These are phyloP conservation scores for Suhomyces xylopsoci DNA, from an alignment of 805 yeast genomes.

Conservation along the genomic window DNA sequence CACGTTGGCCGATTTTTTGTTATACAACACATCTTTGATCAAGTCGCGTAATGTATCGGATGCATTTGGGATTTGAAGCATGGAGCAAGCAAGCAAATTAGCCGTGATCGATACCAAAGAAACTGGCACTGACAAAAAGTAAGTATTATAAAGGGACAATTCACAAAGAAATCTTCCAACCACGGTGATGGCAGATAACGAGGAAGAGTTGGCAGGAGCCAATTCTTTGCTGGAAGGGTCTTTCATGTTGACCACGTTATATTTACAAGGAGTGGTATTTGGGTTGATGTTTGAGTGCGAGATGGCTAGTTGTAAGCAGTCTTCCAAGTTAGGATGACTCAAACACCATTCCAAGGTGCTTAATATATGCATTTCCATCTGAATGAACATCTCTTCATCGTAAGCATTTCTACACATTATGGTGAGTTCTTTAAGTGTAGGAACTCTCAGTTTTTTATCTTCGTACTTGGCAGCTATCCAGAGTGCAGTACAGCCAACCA, in stretches of 20 bases:
- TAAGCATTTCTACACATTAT: constrained; percentile 58
- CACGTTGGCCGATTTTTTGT: not conserved
- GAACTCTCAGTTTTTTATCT: constrained; percentile 57
- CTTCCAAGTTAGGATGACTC: constrained; percentile 51
- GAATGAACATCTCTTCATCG: constrained; percentile 51
- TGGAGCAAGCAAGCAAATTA: constrained; percentile 51
- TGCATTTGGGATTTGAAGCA: constrained; percentile 48
- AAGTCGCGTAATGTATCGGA: constrained; percentile 29
- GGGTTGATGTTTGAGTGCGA: constrained; percentile 22
- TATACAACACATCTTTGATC: constrained; percentile 9
- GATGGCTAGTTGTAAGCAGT: constrained; percentile 45
- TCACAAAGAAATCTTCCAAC: constrained; percentile 55
- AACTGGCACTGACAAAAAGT: constrained; percentile 43
- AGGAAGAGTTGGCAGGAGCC: constrained; percentile 16
- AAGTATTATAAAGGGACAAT: constrained; percentile 48
- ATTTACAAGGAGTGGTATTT: constrained; percentile 24
- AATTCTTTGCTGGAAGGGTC: constrained; percentile 10
- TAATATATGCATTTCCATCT: constrained; percentile 45
- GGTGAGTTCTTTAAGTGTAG: constrained; percentile 51
- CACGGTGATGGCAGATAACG: constrained; percentile 52
- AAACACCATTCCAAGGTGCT: constrained; percentile 43
- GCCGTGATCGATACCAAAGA: constrained; percentile 50
- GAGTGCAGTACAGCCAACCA: constrained; percentile 46
- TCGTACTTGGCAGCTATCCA: constrained; percentile 54
- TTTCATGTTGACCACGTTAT: constrained; percentile 13